These are phyloP conservation scores for Heritiera fomes DNA, from an alignment of 345 rosid species.

Conservation along the genomic window DNA sequence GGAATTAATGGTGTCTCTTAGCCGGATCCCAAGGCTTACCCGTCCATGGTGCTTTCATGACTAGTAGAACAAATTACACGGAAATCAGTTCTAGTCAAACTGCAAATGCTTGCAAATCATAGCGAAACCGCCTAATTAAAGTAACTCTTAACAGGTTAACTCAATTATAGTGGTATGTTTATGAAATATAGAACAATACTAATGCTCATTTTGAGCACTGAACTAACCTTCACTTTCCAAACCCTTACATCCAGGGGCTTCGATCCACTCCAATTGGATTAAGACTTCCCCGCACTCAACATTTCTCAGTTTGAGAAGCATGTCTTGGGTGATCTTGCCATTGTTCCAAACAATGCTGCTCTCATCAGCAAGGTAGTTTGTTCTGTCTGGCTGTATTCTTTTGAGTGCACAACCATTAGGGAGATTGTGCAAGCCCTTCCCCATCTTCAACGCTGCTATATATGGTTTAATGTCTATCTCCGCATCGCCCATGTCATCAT, in stretches of 20 bases:
- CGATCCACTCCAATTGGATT: conserved; percentile 69
- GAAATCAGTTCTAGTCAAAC: not conserved
- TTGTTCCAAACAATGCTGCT: conserved; percentile 46
- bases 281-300: conserved; percentile 67
- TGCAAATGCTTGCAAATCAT: not conserved
- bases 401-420: conserved; percentile 59
- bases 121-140: no score
- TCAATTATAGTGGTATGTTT: no score
- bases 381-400: conserved; percentile 43
- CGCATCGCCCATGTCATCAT: conserved; percentile 86
- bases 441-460: conserved; percentile 47
- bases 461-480: conserved; percentile 60
- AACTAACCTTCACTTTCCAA: conserved; percentile 17
- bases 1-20: not conserved
- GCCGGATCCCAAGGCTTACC: not conserved
- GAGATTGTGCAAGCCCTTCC: conserved; percentile 45
- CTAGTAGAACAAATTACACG: conserved; percentile 9
- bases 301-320: conserved; percentile 55
- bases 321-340: conserved; percentile 58
- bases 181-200: no score
- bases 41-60: not conserved
- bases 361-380: conserved; percentile 59
- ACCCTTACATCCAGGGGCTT: conserved; percentile 39
- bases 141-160: no score
- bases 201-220: not conserved